A percentile compares a stretch with the other conserved stretches of the same genome.
These are phyloP conservation scores for Arthrobotrys sphaeroides DNA, from an alignment of 2,329 filamentous ascomycete species.

Conservation along the genomic window DNA sequence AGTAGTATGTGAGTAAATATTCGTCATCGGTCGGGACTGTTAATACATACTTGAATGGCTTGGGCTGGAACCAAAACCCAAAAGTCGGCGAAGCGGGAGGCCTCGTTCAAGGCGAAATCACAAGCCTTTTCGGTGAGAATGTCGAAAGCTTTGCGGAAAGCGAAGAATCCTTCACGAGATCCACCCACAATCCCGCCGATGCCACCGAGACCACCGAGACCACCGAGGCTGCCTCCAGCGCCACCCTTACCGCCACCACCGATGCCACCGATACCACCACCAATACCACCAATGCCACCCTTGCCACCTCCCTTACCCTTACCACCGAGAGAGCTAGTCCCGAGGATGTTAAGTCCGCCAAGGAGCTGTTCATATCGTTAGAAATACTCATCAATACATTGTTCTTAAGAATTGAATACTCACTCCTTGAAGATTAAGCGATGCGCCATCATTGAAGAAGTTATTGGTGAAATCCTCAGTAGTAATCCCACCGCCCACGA, in stretches of 20 bases:
- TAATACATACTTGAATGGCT: conserved; percentile 19
- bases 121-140: conserved; percentile 40
- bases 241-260: conserved; percentile 5
- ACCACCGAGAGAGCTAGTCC: background rate
- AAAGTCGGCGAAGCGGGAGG: conserved; percentile 33
- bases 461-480: background rate
- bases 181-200: background rate
- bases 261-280: background rate
- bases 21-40: background rate
- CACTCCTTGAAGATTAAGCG: background rate
- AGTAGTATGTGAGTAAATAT: background rate
- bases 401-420: background rate
- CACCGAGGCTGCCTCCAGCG: background rate
- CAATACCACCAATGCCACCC: background rate
- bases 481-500: background rate
- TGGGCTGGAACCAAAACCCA: conserved; percentile 33
- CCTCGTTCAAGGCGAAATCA: conserved; percentile 41
- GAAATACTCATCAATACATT: background rate
- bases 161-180: conserved; percentile 20
- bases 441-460: background rate
- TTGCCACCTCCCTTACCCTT: background rate
- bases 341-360: background rate
- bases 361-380: background rate
- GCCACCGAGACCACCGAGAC: background rate
- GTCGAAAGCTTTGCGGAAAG: conserved; percentile 42